Base-by-base conservation (phyloP, 2,329 filamentous ascomycete species). In the Epichloe brachyelytri region DNA sequence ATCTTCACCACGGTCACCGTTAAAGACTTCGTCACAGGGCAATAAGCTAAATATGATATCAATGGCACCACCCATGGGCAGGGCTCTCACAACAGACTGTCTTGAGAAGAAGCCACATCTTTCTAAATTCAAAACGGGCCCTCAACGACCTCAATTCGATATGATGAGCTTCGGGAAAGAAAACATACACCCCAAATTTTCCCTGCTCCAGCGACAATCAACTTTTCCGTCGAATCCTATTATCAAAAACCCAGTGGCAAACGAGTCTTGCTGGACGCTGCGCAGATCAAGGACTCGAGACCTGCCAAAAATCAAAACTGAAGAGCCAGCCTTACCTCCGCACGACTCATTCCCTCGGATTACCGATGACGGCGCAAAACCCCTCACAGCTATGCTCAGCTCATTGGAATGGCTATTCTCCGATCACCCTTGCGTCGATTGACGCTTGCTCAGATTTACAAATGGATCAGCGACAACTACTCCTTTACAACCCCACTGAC, bases 401-500 rank as follows among this genome's bases (percentile, higher is more conserved):
- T 98, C 59, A 97, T 97, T 57, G 93, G 88, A 63, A 96, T 96
- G 90, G 89, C 93, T 48, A 96, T 98, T 60, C 75, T 97, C 20
- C 83, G 90, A 55, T 88, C 93, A 4, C 84, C 86, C 12, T 82
- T 84, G 54, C 83, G 89, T 54, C 85, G 87, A 49, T 75, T 97
- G 55, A 97, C 93, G 1, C 77, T 98, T 17, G 83, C 89, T 26
- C 89, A 96, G 67, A 98, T 98, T 59, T 98, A 97, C 77, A 95
- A 95, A 65, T 98, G 93, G 91, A 97, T 98, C 60, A 94, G 88
- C n/a, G 88, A 94, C 65, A 90, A 85, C 17, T 97, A 86, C 65
- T 83, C 80, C 5, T 96, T 69, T 98, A 97, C 72, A 83, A 80
- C 58, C 79, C 82, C 43, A 79, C 83, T 51, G 89, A 96, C 60